Evolutionary conservation across 208 protist species (phyloP).

Genomic region (Leishmania gerbilli): DNA sequence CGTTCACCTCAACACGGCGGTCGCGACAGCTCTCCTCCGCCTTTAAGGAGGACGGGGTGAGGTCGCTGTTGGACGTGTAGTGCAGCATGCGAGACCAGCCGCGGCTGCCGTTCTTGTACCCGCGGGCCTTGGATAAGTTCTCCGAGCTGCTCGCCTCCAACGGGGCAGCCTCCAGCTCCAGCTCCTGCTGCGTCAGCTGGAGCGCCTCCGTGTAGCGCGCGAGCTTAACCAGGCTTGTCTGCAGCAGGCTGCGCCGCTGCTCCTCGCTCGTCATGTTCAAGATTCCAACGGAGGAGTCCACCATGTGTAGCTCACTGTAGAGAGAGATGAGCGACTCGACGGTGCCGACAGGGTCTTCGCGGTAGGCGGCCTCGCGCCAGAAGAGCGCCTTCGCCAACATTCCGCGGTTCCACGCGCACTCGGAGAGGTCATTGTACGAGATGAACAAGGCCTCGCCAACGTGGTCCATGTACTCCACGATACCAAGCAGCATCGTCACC

Average conservation of each 20-base stretch:
- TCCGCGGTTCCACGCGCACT: constrained; percentile 85
- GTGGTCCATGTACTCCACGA: constrained; percentile 90
- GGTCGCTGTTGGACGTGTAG: constrained; percentile 48
- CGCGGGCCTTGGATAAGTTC: constrained; percentile 22
- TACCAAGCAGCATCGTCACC: constrained; percentile 58
- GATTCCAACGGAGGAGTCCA: constrained; percentile 79
- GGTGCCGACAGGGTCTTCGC: constrained; percentile 58
- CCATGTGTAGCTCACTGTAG: constrained; percentile 82
- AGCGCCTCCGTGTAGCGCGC: constrained; percentile 74
- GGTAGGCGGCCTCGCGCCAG: constrained; percentile 87
- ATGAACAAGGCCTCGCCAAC: constrained; percentile 73
- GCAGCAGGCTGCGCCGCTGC: constrained; percentile 63
- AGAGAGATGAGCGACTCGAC: constrained; percentile 82
- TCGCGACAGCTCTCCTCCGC: constrained; percentile 43
- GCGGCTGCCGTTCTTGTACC: constrained; percentile 30
- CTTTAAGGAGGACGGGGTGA: constrained; percentile 38
- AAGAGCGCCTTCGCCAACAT: constrained; percentile 89
- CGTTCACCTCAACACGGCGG: constrained; percentile 49
- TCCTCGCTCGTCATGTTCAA: constrained; percentile 68
- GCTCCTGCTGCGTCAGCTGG: constrained; percentile 67
- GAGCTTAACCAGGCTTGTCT: constrained; percentile 82
- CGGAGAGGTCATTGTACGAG: constrained; percentile 61
- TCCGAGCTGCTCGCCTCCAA: constrained; percentile 52
- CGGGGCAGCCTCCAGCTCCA: constrained; percentile 45
- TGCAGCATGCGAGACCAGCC: constrained; percentile 44